These are phyloP conservation scores for Fraxinus anomala DNA, from an alignment of 257 asterid genomes.

Conservation along the genomic window DNA sequence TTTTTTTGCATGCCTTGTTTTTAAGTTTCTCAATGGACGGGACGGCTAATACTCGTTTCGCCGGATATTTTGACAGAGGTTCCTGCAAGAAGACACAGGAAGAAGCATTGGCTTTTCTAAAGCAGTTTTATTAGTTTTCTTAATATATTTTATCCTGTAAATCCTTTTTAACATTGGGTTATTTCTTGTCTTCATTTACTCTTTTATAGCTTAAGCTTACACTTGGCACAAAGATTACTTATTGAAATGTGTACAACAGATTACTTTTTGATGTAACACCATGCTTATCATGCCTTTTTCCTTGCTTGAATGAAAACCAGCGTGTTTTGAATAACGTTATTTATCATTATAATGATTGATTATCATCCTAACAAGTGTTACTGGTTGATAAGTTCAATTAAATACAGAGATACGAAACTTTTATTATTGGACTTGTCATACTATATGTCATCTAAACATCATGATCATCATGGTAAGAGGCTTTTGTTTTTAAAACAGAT, in stretches of 20 bases:
- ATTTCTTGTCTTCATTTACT: slow-evolving; percentile 5
- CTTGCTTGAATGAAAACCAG: too few species aligned
- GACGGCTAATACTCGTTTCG: slow-evolving; percentile 10
- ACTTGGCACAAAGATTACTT: neutral
- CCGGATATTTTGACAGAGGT: slow-evolving; percentile 50
- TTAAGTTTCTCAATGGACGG: neutral
- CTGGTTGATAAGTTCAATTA: too few species aligned
- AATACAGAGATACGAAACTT: too few species aligned
- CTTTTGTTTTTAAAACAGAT: too few species aligned
- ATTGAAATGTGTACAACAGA: neutral
- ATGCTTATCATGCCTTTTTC: too few species aligned
- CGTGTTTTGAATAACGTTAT: too few species aligned
- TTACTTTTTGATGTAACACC: too few species aligned
- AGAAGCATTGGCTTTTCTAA: slow-evolving; percentile 83
- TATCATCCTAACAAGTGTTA: too few species aligned
- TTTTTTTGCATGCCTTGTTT: neutral
- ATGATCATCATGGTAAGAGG: too few species aligned
- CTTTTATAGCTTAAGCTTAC: neutral
- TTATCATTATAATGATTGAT: too few species aligned
- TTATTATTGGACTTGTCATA: too few species aligned
- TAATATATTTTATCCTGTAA: neutral
- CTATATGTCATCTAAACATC: too few species aligned
- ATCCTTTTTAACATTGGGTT: slow-evolving; percentile 14
- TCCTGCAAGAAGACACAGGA: slow-evolving; percentile 58
- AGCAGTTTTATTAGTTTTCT: slow-evolving; percentile 9